Conservation (phyloP, 192 early-diverging fungal species). For the Linnemannia schmuckeri region DNA sequence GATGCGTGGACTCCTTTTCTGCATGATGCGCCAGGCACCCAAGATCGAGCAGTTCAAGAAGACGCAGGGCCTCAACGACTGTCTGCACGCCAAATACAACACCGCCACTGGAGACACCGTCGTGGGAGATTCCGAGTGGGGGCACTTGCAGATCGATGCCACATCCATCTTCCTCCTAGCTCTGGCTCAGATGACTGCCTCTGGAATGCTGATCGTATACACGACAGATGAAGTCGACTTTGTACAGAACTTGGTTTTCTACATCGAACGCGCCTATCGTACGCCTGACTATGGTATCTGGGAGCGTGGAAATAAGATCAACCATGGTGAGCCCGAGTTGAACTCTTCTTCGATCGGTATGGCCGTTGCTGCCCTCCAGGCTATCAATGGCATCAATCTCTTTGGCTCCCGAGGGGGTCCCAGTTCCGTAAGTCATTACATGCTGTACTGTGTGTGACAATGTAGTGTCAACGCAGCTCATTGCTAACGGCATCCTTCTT, state of each 20-base stretch:
- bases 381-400: conserved; percentile 86
- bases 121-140: conserved; percentile 86
- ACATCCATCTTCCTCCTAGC: conserved; percentile 83
- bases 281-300: conserved; percentile 90
- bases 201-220: conserved; percentile 77
- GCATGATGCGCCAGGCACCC: conserved; percentile 84
- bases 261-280: conserved; percentile 84
- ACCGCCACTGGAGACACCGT: conserved; percentile 86
- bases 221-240: conserved; percentile 87
- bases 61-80: conserved; percentile 75
- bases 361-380: conserved; percentile 84
- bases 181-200: conserved; percentile 85
- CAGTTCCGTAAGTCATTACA: conserved; percentile 61
- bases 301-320: conserved; percentile 89
- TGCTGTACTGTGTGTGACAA: background rate
- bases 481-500: background rate
- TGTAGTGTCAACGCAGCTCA: background rate
- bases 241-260: conserved; percentile 88
- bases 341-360: conserved; percentile 90
- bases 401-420: conserved; percentile 83
- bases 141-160: conserved; percentile 89
- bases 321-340: conserved; percentile 85
- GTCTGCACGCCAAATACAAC: conserved; percentile 89
- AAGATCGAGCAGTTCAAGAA: conserved; percentile 89
- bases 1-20: conserved; percentile 83